phyloP scores from a whole-genome alignment of 2,329 filamentous ascomycete genomes.

The Microsporum canis region DNA sequence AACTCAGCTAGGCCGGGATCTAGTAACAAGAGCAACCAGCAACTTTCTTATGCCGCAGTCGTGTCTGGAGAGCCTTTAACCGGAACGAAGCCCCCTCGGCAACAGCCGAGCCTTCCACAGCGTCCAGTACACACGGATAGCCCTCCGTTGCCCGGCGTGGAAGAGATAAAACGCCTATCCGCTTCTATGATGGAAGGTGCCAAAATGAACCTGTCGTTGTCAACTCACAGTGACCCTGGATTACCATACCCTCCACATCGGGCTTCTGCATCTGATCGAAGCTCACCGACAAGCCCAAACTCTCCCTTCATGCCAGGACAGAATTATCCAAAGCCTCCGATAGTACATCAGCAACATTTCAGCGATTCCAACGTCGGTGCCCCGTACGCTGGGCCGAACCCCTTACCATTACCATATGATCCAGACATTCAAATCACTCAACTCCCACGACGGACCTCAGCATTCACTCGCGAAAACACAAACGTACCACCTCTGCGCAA shows the following conservation, averaged over 20 bases:
- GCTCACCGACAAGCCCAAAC: not conserved
- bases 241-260: not conserved
- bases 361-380: not conserved
- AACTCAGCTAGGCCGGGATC: constrained; percentile 6
- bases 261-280: constrained; percentile 1
- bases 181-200: not conserved
- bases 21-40: constrained; percentile 19
- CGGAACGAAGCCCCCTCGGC: not conserved
- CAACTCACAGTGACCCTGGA: constrained; percentile 11
- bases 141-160: not conserved
- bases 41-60: constrained; percentile 27
- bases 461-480: constrained; percentile 6
- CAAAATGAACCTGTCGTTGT: constrained; percentile 6
- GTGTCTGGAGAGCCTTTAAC: constrained; percentile 1
- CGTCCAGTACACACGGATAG: not conserved
- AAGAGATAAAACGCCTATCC: not conserved
- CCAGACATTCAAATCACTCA: constrained; percentile 25
- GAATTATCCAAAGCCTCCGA: not conserved
- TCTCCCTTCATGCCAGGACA: constrained; percentile 1
- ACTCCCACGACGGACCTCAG: constrained; percentile 15
- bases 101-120: not conserved
- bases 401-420: constrained; percentile 24
- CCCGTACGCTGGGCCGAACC: constrained; percentile 5
- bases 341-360: not conserved
- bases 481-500: not conserved